phyloP scores from a whole-genome alignment of 768 basidiomycete species.

The Trametopsis cervina region DNA sequence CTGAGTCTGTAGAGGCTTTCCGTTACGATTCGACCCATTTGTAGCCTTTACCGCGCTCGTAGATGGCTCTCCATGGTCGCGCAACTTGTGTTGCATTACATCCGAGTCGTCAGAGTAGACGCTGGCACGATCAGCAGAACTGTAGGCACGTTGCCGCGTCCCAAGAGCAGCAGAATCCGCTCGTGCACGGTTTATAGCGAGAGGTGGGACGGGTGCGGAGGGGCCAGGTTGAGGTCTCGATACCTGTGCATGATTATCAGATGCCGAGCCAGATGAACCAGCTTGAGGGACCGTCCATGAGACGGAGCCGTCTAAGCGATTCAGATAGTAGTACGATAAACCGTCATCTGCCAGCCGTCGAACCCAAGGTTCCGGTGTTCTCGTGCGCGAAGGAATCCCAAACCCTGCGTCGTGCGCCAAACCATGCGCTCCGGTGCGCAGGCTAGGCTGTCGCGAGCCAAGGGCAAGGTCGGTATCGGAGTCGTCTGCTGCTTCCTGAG shows the following conservation, averaged over 20 bases:
- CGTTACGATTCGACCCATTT: slow-evolving; percentile 13
- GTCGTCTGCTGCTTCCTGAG: slow-evolving; percentile 63
- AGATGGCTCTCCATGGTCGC: slow-evolving; percentile 14
- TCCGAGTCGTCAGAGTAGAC: slow-evolving; percentile 80
- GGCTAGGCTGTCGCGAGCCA: slow-evolving; percentile 41
- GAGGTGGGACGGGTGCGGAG: background rate
- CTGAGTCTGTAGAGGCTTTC: background rate
- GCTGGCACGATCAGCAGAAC: slow-evolving; percentile 42
- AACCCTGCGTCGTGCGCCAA: slow-evolving; percentile 46
- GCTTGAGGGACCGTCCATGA: slow-evolving; percentile 59
- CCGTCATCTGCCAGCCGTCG: slow-evolving; percentile 21
- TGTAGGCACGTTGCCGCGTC: slow-evolving; percentile 24
- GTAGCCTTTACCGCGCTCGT: slow-evolving; percentile 7
- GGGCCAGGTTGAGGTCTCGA: background rate
- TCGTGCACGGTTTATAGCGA: slow-evolving; percentile 2
- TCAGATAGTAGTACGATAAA: slow-evolving; percentile 31
- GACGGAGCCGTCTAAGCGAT: slow-evolving; percentile 59
- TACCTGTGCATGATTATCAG: background rate
- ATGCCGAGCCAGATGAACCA: background rate
- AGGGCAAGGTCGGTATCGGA: slow-evolving; percentile 59
- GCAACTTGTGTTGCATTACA: slow-evolving; percentile 46
- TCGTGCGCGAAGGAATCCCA: slow-evolving; percentile 49
- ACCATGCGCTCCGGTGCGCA: slow-evolving; percentile 49
- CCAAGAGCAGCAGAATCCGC: slow-evolving; percentile 21
- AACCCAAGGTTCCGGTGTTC: slow-evolving; percentile 79